Conservation (phyloP, 345 rosid genomes). For the Gossypium ekmanianum region DNA sequence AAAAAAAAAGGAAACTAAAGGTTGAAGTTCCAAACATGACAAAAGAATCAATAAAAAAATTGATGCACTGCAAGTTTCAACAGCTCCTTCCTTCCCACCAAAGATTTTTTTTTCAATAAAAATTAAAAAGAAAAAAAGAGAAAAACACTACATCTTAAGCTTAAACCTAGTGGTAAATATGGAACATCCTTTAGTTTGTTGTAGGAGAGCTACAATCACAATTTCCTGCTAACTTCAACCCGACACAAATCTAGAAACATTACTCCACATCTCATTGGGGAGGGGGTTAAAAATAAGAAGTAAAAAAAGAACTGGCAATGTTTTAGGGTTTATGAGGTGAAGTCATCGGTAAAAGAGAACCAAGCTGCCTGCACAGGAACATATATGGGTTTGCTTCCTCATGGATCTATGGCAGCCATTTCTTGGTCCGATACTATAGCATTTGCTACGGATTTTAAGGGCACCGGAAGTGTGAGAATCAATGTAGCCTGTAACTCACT, state of each 20-base stretch:
- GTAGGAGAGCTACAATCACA: slow-evolving; percentile 62
- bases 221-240: slow-evolving; percentile 45
- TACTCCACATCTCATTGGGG: slow-evolving; percentile 16
- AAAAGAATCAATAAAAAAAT: slow-evolving; percentile 49
- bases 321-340: slow-evolving; percentile 20
- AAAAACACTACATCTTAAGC: slow-evolving; percentile 30
- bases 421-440: slow-evolving; percentile 22
- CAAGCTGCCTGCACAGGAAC: slow-evolving; percentile 38
- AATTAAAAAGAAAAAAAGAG: neutral
- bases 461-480: slow-evolving; percentile 28
- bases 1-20: neutral
- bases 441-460: slow-evolving; percentile 27
- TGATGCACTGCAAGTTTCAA: slow-evolving; percentile 46
- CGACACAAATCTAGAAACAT: slow-evolving; percentile 39
- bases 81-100: slow-evolving; percentile 52
- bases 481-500: slow-evolving; percentile 36
- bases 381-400: slow-evolving; percentile 37
- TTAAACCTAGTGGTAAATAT: slow-evolving; percentile 49
- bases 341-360: slow-evolving; percentile 22
- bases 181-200: slow-evolving; percentile 44
- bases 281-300: no score
- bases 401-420: slow-evolving; percentile 36
- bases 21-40: slow-evolving; percentile 34
- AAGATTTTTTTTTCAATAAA: slow-evolving; percentile 14
- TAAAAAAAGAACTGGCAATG: slow-evolving; percentile 1